Evolutionary conservation across 306 rosid genomes (phyloP), one percentile per base, ranked within the genome.

Genomic region (Cicer yamashitae): DNA sequence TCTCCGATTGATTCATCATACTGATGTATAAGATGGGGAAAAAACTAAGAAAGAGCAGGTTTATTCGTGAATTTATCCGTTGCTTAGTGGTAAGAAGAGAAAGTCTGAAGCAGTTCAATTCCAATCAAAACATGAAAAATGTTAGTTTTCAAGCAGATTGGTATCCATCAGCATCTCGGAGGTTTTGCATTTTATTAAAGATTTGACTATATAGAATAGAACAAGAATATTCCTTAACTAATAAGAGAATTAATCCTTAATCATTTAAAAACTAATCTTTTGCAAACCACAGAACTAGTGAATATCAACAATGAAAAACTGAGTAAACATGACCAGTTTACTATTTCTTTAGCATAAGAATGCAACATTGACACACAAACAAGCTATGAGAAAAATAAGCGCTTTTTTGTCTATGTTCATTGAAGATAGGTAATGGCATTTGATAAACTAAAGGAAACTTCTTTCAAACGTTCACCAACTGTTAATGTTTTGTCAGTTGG

Each of bases 71-170:
- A 12, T 39, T 44, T 71, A 8, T 43, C 37, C 14, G 43, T 25
- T 53, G 39, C 69, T 77, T 37, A 67, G 47, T 15, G 37, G 30
- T 51, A 65, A 45, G 50, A 52, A 65, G 46, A 30, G 10, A 67
- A 66, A 76, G 4, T 41, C 47, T 30, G 39, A 37, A 30, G 62
- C 34, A 47, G 71, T 59, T 48, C 9, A 37, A 46, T 58, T 69
- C 70, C 37, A 58, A 58, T 47, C 54, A 1, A 69, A 59, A 68
- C 30, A 18, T 14, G 53, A 58, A 59, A 60, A 45, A 38, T 7
- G 8, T 47, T 18, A 59, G 17, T 11, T 68, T 50, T 70, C 46
- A 60, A 69, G 71, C 38, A 60, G 13, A 48, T 45, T 45, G 17
- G 53, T 51, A 57, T 10, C 14, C 14, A 25, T 57, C 39, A 57